Evolutionary conservation across 768 basidiomycete species (phyloP).

Genomic region (Lepiota brunneoincarnata): DNA sequence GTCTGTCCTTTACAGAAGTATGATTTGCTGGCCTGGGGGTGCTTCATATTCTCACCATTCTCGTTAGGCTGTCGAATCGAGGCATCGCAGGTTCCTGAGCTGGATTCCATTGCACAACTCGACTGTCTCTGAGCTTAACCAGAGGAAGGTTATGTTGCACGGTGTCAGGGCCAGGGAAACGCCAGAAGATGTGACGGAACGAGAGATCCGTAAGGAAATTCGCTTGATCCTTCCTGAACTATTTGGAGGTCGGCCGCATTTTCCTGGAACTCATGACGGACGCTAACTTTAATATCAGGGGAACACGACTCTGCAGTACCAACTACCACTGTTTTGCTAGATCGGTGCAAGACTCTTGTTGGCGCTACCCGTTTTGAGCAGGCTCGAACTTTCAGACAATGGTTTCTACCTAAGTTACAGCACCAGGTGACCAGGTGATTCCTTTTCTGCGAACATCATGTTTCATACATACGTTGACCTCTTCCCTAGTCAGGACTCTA

Average conservation of each 20-base stretch:
- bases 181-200: slow-evolving; percentile 68
- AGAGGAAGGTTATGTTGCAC: slow-evolving; percentile 68
- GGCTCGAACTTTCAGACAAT: slow-evolving; percentile 63
- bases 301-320: slow-evolving; percentile 8
- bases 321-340: slow-evolving; percentile 37
- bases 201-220: slow-evolving; percentile 69
- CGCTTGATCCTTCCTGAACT: slow-evolving; percentile 61
- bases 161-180: slow-evolving; percentile 67
- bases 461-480: not conserved
- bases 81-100: slow-evolving; percentile 66
- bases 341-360: slow-evolving; percentile 44
- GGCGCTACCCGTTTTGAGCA: slow-evolving; percentile 71
- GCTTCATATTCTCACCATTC: not conserved
- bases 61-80: slow-evolving; percentile 45
- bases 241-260: slow-evolving; percentile 50
- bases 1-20: slow-evolving; percentile 54
- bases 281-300: not conserved
- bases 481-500: slow-evolving; percentile 18
- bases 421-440: slow-evolving; percentile 51
- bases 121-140: slow-evolving; percentile 57
- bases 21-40: slow-evolving; percentile 13
- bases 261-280: not conserved
- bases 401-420: slow-evolving; percentile 71
- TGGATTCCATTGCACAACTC: slow-evolving; percentile 70
- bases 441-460: not conserved